Conservation (phyloP, 129 eudicot genomes). For the Flaveria linearis region DNA sequence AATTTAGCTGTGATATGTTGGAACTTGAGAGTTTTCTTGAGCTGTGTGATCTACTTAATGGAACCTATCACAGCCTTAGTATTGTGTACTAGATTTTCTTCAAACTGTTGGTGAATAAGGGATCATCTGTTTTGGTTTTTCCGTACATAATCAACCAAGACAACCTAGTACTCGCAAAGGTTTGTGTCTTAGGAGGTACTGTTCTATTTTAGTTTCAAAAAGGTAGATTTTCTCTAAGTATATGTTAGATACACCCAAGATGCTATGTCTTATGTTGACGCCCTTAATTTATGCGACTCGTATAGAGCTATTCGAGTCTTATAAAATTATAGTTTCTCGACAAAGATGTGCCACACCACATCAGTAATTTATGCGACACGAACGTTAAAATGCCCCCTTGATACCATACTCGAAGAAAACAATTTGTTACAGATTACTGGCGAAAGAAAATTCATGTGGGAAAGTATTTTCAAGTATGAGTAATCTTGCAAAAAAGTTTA, state of each 20-base stretch:
- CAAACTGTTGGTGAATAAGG: background rate
- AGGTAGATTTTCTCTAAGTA: background rate
- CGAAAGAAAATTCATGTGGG: background rate
- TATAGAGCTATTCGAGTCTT: no score
- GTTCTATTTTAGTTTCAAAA: background rate
- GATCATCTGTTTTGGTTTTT: background rate
- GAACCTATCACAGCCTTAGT: background rate
- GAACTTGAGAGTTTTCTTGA: slow-evolving; percentile 16
- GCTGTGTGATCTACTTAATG: slow-evolving; percentile 5
- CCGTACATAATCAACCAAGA: background rate
- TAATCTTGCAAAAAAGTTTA: background rate
- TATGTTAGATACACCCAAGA: background rate
- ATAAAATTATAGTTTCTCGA: no score
- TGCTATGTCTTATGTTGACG: no score
- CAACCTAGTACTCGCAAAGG: slow-evolving; percentile 12
- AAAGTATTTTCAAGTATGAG: background rate
- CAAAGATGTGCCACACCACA: no score
- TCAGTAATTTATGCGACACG: no score
- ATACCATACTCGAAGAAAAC: background rate
- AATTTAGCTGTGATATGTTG: background rate
- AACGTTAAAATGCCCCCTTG: background rate
- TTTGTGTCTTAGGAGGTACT: slow-evolving; percentile 1
- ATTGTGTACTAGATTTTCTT: background rate
- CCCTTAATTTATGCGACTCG: no score
- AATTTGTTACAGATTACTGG: background rate